phyloP scores from a whole-genome alignment of 352 stramenopile species.

The Phytophthora idaei region DNA sequence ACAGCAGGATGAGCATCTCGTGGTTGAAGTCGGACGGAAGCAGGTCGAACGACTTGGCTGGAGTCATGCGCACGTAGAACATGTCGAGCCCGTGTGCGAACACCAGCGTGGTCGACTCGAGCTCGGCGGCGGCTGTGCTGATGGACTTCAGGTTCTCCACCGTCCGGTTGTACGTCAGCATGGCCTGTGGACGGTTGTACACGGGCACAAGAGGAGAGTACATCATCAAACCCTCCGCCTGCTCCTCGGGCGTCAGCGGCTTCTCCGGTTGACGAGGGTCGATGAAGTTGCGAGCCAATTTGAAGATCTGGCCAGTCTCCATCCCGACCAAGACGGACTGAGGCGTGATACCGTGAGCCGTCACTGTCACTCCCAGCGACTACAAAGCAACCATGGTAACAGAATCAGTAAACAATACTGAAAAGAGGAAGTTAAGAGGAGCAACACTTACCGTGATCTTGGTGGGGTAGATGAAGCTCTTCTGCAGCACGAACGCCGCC shows the following conservation, averaged over 20 bases:
- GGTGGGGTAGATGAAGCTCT: constrained; percentile 94
- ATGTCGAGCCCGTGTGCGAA: constrained; percentile 94
- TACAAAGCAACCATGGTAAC: constrained; percentile 8
- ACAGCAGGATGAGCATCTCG: constrained; percentile 92
- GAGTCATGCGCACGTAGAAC: constrained; percentile 94
- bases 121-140: constrained; percentile 74
- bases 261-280: constrained; percentile 94
- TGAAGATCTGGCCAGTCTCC: constrained; percentile 93
- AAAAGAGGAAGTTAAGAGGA: background rate
- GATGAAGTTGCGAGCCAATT: constrained; percentile 92
- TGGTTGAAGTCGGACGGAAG: constrained; percentile 96
- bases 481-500: constrained; percentile 93
- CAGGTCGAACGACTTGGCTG: constrained; percentile 95
- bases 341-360: constrained; percentile 94
- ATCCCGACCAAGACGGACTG: constrained; percentile 94
- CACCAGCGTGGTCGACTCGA: constrained; percentile 96
- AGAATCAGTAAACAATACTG: constrained; percentile 8
- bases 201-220: constrained; percentile 93
- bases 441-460: constrained; percentile 68
- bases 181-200: constrained; percentile 80
- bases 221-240: constrained; percentile 80
- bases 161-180: constrained; percentile 93
- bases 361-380: constrained; percentile 93
- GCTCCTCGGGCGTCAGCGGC: constrained; percentile 84
- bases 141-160: constrained; percentile 80